These are phyloP conservation scores for Thozetella sp. DNA, from an alignment of 495 filamentous ascomycete genomes.

Conservation along the genomic window DNA sequence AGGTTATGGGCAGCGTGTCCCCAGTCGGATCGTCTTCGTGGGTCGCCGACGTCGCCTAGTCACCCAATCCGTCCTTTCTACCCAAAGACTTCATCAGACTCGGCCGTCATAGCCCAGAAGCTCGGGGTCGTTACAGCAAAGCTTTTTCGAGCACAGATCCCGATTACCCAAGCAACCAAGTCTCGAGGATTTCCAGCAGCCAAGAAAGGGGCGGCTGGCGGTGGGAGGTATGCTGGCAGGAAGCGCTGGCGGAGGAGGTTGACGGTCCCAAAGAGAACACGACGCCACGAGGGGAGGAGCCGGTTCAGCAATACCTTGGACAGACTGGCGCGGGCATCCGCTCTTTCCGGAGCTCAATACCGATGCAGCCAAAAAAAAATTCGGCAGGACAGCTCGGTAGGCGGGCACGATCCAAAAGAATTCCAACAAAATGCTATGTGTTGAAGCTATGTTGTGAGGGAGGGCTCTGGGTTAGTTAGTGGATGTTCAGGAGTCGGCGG, in stretches of 20 bases:
- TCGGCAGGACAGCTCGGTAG: too few relatives aligned
- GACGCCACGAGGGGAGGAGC: neutral
- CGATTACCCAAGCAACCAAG: neutral
- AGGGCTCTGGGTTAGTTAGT: neutral
- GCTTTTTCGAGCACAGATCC: neutral
- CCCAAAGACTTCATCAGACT: slow-evolving; percentile 24
- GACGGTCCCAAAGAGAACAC: neutral
- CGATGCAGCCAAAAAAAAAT: too few relatives aligned
- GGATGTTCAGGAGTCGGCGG: slow-evolving; percentile 2
- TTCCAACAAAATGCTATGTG: neutral
- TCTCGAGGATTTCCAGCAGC: neutral
- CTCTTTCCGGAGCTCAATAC: neutral
- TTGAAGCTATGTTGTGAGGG: neutral
- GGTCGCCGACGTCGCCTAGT: too few relatives aligned
- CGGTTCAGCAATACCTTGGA: neutral
- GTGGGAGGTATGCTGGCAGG: neutral
- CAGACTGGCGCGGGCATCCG: too few relatives aligned
- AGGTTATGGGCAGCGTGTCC: too few relatives aligned
- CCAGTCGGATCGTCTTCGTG: too few relatives aligned
- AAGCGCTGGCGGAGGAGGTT: neutral
- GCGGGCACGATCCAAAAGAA: neutral
- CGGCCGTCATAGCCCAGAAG: neutral
- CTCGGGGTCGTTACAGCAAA: slow-evolving; percentile 1
- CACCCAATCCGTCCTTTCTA: slow-evolving; percentile 11
- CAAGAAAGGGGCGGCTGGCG: neutral